Percentiles rank a stretch among this genome's conserved stretches.
These are phyloP conservation scores for Xylaria longipes DNA, from an alignment of 495 filamentous ascomycete genomes.

Conservation along the genomic window DNA sequence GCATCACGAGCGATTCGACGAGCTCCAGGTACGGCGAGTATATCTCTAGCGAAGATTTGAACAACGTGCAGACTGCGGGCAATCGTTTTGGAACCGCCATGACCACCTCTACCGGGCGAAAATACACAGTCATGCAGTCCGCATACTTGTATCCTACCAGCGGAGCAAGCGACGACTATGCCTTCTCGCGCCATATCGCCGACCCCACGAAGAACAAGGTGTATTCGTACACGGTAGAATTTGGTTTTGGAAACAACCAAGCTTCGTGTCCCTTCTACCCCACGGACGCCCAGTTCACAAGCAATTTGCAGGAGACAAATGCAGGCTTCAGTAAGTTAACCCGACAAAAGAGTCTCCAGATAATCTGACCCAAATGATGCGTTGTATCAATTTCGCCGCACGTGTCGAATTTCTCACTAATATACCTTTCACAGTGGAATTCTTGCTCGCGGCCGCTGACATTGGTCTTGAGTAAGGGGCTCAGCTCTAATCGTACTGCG, in stretches of 20 bases:
- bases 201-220: slow-evolving; percentile 42
- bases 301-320: slow-evolving; percentile 45
- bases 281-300: slow-evolving; percentile 38
- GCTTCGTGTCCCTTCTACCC: slow-evolving; percentile 46
- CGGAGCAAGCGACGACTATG: slow-evolving; percentile 47
- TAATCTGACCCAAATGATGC: background rate
- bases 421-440: slow-evolving; percentile 12
- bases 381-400: background rate
- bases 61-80: slow-evolving; percentile 31
- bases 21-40: slow-evolving; percentile 44
- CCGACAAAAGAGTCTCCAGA: background rate
- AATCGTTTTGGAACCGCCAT: slow-evolving; percentile 38
- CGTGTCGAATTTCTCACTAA: background rate
- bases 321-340: slow-evolving; percentile 43
- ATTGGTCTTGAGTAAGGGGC: slow-evolving; percentile 13
- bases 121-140: slow-evolving; percentile 40
- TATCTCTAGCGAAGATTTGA: slow-evolving; percentile 36
- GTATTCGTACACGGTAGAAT: slow-evolving; percentile 51
- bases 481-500: background rate
- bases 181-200: slow-evolving; percentile 37
- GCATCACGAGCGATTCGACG: slow-evolving; percentile 37
- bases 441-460: slow-evolving; percentile 14
- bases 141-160: slow-evolving; percentile 46
- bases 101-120: slow-evolving; percentile 36
- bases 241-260: slow-evolving; percentile 45